These are phyloP conservation scores for Mortierella sp. DNA, from an alignment of 371 early-diverging fungal species.

Conservation along the genomic window DNA sequence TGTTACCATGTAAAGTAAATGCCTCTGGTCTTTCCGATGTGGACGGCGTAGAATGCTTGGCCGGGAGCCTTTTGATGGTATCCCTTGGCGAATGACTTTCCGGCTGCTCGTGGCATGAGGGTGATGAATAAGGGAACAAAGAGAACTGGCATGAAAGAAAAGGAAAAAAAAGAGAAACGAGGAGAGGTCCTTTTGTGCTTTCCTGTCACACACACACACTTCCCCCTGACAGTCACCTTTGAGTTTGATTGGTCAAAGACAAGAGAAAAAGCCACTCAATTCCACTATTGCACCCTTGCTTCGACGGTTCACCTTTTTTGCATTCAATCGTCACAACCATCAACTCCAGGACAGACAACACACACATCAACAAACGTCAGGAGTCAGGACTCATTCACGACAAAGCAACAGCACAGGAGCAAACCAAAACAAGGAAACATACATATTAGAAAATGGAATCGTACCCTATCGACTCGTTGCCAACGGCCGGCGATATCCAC, in stretches of 20 bases:
- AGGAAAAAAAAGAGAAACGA: neutral
- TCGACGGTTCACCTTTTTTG: neutral
- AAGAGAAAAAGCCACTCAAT: neutral
- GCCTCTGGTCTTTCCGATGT: constrained; percentile 66
- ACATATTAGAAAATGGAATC: constrained; percentile 72
- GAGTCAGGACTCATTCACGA: neutral
- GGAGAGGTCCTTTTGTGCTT: neutral
- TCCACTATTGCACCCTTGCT: neutral
- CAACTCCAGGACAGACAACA: neutral
- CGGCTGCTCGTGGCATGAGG: constrained; percentile 53
- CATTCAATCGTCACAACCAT: neutral
- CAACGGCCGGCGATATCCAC: constrained; percentile 61
- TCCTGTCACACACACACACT: neutral
- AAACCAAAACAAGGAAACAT: neutral
- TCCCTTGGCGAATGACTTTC: constrained; percentile 4
- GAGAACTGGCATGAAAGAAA: constrained; percentile 25
- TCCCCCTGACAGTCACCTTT: neutral
- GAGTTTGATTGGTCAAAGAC: neutral
- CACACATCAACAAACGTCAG: neutral
- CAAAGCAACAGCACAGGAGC: neutral
- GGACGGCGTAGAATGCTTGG: constrained; percentile 70
- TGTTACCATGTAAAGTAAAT: constrained; percentile 68
- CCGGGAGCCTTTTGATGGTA: constrained; percentile 21
- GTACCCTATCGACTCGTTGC: constrained; percentile 64
- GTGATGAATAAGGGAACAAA: too few species aligned